These are phyloP conservation scores for Sclerotinia minor DNA, from an alignment of 2,329 filamentous ascomycete species.

Conservation along the genomic window DNA sequence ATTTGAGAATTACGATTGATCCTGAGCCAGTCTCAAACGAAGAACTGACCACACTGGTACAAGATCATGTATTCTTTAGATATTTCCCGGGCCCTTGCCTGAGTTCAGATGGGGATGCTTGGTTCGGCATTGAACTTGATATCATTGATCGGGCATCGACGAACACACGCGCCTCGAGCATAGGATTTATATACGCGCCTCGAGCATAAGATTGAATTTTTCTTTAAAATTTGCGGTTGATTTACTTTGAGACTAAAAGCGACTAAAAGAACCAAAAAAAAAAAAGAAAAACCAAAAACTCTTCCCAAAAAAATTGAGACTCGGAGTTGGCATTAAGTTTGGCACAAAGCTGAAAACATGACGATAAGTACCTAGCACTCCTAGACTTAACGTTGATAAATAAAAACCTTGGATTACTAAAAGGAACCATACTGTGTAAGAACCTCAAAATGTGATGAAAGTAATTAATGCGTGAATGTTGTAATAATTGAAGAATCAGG, in stretches of 20 bases:
- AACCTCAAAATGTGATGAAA: background rate
- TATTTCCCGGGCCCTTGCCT: background rate
- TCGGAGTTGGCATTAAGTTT: background rate
- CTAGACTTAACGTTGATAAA: background rate
- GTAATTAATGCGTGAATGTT: background rate
- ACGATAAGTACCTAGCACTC: background rate
- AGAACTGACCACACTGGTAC: too few species aligned
- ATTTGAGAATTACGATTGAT: background rate
- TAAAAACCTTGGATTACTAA: background rate
- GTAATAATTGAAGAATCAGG: background rate
- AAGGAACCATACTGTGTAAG: background rate
- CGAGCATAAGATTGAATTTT: too few species aligned
- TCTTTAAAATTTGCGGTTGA: background rate
- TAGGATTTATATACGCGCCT: background rate
- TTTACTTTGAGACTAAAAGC: background rate
- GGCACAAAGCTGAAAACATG: background rate
- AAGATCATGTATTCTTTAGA: too few species aligned
- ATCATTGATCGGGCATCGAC: too few species aligned
- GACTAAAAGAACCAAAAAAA: background rate
- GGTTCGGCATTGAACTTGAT: background rate
- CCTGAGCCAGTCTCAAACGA: fast-evolving
- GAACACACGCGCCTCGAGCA: background rate
- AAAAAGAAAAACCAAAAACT: too few species aligned
- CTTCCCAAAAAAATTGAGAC: background rate
- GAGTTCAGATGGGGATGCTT: slow-evolving; percentile 4